Evolutionary conservation across 2,329 filamentous ascomycete genomes (phyloP), one percentile per base, ranked within the genome.

Genomic region (Ustulina deusta): DNA sequence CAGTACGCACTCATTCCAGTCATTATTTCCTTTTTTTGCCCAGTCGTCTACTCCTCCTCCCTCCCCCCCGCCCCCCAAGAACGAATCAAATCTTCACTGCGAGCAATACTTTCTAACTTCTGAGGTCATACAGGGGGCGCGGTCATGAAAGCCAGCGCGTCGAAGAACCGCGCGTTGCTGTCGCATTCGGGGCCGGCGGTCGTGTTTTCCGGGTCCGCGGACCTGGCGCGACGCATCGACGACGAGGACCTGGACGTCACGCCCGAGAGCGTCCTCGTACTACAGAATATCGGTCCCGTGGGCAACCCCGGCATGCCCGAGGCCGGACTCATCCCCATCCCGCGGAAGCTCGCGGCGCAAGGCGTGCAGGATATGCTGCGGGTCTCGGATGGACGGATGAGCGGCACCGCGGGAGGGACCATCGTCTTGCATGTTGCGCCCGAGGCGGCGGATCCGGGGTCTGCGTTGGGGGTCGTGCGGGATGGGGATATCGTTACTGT

Each of bases 271-370:
- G 93, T 97, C 9, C 84, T 97, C 0, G 89, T 97, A 3, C 89
- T 97, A 29, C 90, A 94, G 70, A 94, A 94, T 69, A 95, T 97
- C 75, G 94, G 94, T 0, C 94, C 94, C 0, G 93, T 96, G 61
- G 94, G 94, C 22, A 93, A 93, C 1, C 94, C 94, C 0, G 94
- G 94, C 13, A 97, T 97, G 94, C 94, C 94, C 1, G 94, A 97
- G 79, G 93, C 96, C 63, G 85, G 85, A 0, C 77, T 87, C 29
- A 81, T 87, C 0, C 85, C 85, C 0, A 87, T 87, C 27, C 89
- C 97, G 17, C 92, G 94, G 76, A 93, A 94, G 58, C 89, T 91
- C 34, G 93, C 92, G 0, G 89, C 91, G 0, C 89, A 89, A 0
- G 91, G 91, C 9, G 86, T 97, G 4, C 86, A 83, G 15, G 96